Evolutionary conservation across 768 basidiomycete species (phyloP).

Genomic region (Calocybe indica): DNA sequence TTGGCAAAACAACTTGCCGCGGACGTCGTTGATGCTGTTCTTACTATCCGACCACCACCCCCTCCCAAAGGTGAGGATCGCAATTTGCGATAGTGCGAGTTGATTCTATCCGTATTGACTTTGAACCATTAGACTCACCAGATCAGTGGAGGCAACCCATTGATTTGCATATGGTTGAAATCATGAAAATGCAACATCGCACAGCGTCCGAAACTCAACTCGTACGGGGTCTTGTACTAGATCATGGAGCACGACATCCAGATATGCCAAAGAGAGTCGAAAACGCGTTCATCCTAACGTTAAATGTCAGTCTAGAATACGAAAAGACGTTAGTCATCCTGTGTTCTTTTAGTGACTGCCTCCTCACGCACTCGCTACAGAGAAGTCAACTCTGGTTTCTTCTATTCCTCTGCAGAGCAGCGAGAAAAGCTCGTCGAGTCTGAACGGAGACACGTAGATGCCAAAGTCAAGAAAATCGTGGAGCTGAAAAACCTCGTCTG

Average conservation of each 20-base stretch:
- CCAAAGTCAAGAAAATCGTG: constrained; percentile 91
- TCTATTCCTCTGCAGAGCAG: constrained; percentile 97
- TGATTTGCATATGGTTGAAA: constrained; percentile 98
- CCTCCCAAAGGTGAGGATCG: constrained; percentile 47
- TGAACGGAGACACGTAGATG: constrained; percentile 90
- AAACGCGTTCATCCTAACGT: constrained; percentile 90
- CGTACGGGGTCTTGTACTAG: constrained; percentile 90
- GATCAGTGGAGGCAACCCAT: constrained; percentile 84
- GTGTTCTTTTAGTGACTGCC: not conserved
- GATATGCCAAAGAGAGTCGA: constrained; percentile 99
- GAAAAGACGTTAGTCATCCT: constrained; percentile 86
- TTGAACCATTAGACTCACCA: constrained; percentile 34
- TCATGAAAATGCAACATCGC: constrained; percentile 99
- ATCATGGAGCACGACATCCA: constrained; percentile 96
- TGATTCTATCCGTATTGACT: constrained; percentile 1
- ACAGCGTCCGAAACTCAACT: constrained; percentile 97
- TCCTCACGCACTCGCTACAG: constrained; percentile 30
- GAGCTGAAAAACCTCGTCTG: constrained; percentile 96
- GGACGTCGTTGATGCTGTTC: constrained; percentile 93
- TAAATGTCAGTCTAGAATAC: constrained; percentile 98
- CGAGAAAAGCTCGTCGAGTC: constrained; percentile 98
- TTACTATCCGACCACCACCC: constrained; percentile 73
- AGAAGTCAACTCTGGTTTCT: constrained; percentile 99
- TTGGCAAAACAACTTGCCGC: constrained; percentile 86
- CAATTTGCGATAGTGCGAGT: not conserved